Conservation (phyloP, 768 basidiomycete genomes). For the Panus rudis region DNA sequence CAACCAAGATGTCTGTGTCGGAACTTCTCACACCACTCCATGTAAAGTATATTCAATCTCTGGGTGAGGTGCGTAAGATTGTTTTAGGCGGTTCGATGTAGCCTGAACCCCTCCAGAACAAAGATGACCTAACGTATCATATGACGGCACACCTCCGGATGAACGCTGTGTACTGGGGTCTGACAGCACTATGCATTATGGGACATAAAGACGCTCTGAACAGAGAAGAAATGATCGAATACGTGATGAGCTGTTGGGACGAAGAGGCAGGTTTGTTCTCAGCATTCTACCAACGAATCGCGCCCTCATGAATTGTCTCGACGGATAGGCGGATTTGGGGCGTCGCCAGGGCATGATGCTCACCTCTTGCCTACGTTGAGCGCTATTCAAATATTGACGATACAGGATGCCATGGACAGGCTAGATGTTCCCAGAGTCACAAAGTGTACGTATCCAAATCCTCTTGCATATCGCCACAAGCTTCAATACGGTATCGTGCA, state of each 20-base stretch:
- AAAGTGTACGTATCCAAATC: slow-evolving; percentile 48
- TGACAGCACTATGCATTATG: slow-evolving; percentile 83
- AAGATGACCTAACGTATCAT: slow-evolving; percentile 83
- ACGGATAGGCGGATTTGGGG: slow-evolving; percentile 75
- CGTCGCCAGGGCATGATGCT: slow-evolving; percentile 90
- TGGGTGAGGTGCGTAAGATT: slow-evolving; percentile 38
- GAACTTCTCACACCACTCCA: slow-evolving; percentile 24
- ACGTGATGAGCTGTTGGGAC: slow-evolving; percentile 95
- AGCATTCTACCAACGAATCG: slow-evolving; percentile 6
- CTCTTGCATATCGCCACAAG: not conserved
- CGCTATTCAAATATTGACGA: slow-evolving; percentile 87
- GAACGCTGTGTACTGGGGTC: slow-evolving; percentile 96
- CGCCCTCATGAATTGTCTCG: not conserved
- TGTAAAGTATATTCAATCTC: slow-evolving; percentile 43
- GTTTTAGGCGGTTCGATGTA: not conserved
- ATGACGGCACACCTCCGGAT: slow-evolving; percentile 89
- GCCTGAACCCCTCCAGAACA: slow-evolving; percentile 40
- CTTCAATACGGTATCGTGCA: slow-evolving; percentile 22
- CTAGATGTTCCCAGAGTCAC: slow-evolving; percentile 66
- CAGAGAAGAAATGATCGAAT: slow-evolving; percentile 77
- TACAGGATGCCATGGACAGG: slow-evolving; percentile 71
- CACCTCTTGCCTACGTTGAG: slow-evolving; percentile 83
- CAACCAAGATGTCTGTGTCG: slow-evolving; percentile 3
- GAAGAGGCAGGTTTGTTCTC: slow-evolving; percentile 49
- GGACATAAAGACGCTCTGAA: slow-evolving; percentile 70